Percentiles rank a stretch among this genome's conserved stretches.
Evolutionary conservation across 352 stramenopile genomes (phyloP).

Genomic region (Nannochloropsis limnetica): DNA sequence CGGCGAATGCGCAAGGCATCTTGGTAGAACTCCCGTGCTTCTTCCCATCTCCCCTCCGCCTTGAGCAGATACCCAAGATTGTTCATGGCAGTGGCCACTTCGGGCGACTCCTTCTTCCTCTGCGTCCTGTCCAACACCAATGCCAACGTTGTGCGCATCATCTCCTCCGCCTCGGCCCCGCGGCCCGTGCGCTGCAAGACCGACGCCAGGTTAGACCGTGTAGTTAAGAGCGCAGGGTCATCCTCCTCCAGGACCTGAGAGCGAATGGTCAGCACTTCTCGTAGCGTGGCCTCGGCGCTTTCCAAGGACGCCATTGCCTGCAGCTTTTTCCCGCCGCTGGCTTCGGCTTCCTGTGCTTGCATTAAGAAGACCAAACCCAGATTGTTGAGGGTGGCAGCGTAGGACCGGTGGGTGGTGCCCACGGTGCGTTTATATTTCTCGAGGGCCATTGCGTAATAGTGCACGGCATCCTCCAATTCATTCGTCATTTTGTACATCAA

Average conservation of each 20-base stretch:
- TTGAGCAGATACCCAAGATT: conserved; percentile 27
- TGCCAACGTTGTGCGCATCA: not conserved
- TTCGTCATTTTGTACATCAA: conserved; percentile 34
- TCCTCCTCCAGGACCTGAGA: conserved; percentile 11
- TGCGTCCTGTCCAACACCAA: not conserved
- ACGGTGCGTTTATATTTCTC: conserved; percentile 6
- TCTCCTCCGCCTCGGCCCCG: conserved; percentile 19
- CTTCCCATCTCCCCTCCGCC: not conserved
- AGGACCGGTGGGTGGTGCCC: not conserved
- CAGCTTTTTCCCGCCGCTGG: not conserved
- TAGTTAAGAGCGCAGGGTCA: not conserved
- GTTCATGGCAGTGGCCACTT: conserved; percentile 29
- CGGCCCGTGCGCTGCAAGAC: conserved; percentile 10
- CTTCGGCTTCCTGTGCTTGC: conserved; percentile 20
- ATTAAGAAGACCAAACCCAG: conserved; percentile 9
- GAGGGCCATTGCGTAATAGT: conserved; percentile 23
- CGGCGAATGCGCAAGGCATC: conserved; percentile 10
- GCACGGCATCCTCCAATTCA: conserved; percentile 21
- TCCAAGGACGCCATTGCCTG: conserved; percentile 9
- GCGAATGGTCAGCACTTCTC: conserved; percentile 4
- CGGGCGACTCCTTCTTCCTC: not conserved
- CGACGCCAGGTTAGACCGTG: not conserved
- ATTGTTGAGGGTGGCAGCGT: conserved; percentile 1
- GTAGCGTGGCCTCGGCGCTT: not conserved
- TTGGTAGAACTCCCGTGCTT: not conserved